A percentile compares a stretch with the other conserved stretches of the same genome.
These are phyloP conservation scores for Monosporascus sp. DNA, from an alignment of 2,329 filamentous ascomycete species.

Conservation along the genomic window DNA sequence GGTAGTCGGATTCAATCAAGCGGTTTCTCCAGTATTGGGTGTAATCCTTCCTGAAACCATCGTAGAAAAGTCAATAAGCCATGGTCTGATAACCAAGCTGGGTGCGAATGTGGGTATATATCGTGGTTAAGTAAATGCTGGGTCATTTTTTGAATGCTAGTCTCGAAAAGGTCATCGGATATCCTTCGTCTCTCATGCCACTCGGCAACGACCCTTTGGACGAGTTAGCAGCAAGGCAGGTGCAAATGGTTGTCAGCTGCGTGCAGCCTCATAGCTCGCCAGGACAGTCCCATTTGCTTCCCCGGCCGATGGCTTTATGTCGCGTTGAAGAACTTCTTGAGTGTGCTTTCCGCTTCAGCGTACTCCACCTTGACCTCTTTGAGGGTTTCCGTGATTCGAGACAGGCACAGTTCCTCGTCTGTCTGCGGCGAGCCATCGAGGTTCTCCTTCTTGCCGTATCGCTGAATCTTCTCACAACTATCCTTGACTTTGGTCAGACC, in stretches of 20 bases:
- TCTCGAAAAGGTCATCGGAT: slow-evolving; percentile 16
- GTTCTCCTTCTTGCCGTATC: slow-evolving; percentile 79
- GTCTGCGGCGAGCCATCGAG: slow-evolving; percentile 64
- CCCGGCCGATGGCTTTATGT: slow-evolving; percentile 11
- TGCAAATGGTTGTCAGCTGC: slow-evolving; percentile 6
- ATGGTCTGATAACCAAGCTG: background rate
- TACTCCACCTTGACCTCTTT: slow-evolving; percentile 72
- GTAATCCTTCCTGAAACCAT: background rate
- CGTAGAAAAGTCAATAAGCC: background rate
- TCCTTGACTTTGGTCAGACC: slow-evolving; percentile 88
- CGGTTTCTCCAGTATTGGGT: background rate
- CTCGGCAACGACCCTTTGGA: slow-evolving; percentile 12
- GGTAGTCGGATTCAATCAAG: background rate
- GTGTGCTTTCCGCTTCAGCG: slow-evolving; percentile 61
- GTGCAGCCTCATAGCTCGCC: slow-evolving; percentile 6
- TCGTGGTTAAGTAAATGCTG: slow-evolving; percentile 15
- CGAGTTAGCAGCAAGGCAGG: slow-evolving; percentile 6
- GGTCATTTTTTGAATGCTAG: slow-evolving; percentile 11
- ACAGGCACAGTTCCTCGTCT: slow-evolving; percentile 63
- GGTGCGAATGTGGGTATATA: slow-evolving; percentile 10
- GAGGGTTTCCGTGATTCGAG: slow-evolving; percentile 66
- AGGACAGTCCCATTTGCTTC: slow-evolving; percentile 4
- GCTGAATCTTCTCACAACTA: slow-evolving; percentile 93
- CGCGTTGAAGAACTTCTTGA: slow-evolving; percentile 62
- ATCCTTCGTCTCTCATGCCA: slow-evolving; percentile 31